Base-by-base conservation (phyloP, 306 rosid species). In the Vigna trinervia region DNA sequence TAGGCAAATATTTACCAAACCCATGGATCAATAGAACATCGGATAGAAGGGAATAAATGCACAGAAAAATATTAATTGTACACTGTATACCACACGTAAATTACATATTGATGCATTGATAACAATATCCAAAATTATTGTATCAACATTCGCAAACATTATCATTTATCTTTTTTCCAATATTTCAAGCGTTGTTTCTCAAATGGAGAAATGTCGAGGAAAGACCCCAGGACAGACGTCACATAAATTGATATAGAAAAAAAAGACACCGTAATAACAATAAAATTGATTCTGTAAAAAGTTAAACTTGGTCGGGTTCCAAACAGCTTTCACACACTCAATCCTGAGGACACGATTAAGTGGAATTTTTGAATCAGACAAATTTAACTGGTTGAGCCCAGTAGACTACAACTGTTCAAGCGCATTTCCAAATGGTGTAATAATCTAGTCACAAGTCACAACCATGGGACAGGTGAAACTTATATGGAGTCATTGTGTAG, bases 341-440 rank as follows among this genome's bases (percentile, higher is more conserved):
- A 60, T 41, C 48, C 51, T 2, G 28, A 26, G 28, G 28, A 26
- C 28, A 26, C 28, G 3, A 26, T 26, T 26, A 2, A 26, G 4
- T 2, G 28, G 3, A 26, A 26, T 26, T 26, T 26, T 26, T 26
- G 28, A 26, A 26, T 26, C 23, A n/a, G 64, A 64, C 74, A 57
- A 59, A 75, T 47, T 57, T 48, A 71, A 84, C 47, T 9, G 28
- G 30, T 19, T 36, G 46, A 72, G 46, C 51, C 34, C 1, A 5
- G 62, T 47, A 56, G 17, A 54, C 30, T 36, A 76, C 12, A 57
- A 58, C n/a, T 12, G 10, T 15, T 10, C 11, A 59, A 14, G 70
- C 15, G 34, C 13, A 64, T 77, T 67, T 78, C 78, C 77, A 82
- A 71, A 65, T 57, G 64, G 23, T 50, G 48, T 13, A 50, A 68